These are phyloP conservation scores for Pseudogymnoascus sp. DNA, from an alignment of 2,329 filamentous ascomycete species.

Conservation along the genomic window DNA sequence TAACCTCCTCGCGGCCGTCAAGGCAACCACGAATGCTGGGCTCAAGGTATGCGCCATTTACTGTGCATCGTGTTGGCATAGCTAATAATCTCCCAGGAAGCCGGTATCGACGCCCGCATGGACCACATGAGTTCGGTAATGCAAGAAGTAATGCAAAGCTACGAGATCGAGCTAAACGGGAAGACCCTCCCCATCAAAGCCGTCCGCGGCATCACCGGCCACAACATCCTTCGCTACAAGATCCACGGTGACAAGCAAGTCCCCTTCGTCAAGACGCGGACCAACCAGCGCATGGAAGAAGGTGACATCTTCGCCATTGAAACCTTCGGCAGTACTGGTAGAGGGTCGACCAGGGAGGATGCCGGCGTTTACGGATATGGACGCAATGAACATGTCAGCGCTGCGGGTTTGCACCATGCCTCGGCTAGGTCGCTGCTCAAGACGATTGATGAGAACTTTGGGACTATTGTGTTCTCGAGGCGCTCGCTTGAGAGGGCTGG, in stretches of 20 bases:
- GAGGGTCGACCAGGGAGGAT: constrained; percentile 40
- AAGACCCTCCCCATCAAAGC: constrained; percentile 46
- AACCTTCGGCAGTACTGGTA: constrained; percentile 49
- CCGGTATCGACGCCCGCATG: constrained; percentile 48
- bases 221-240: constrained; percentile 45
- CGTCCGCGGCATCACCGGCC: constrained; percentile 46
- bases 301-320: constrained; percentile 52
- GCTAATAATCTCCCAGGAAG: constrained; percentile 26
- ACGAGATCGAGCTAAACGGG: constrained; percentile 48
- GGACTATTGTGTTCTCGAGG: constrained; percentile 52
- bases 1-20: constrained; percentile 63
- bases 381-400: constrained; percentile 32
- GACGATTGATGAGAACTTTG: constrained; percentile 54
- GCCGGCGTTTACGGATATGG: constrained; percentile 47
- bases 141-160: constrained; percentile 55
- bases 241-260: constrained; percentile 50
- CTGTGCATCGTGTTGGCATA: background rate
- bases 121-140: constrained; percentile 49
- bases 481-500: constrained; percentile 59
- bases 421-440: constrained; percentile 50
- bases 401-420: constrained; percentile 35
- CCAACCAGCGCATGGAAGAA: constrained; percentile 48
- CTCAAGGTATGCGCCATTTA: constrained; percentile 17
- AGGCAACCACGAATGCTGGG: constrained; percentile 62
- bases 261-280: constrained; percentile 44